These are phyloP conservation scores for Talaromyces sp. DNA, from an alignment of 2,329 filamentous ascomycete species.

Conservation along the genomic window DNA sequence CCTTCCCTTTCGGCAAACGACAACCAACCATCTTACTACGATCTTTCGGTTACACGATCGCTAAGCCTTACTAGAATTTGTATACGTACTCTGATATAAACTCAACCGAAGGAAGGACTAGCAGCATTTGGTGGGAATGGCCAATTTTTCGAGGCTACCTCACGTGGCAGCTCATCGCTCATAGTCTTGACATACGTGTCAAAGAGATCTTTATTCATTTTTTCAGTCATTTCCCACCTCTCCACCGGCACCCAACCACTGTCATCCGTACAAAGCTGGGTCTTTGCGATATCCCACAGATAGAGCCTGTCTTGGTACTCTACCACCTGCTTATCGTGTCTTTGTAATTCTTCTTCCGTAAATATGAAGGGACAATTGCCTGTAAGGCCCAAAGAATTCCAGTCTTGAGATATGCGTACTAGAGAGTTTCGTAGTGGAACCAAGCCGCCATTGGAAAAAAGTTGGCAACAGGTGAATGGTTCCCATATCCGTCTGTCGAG, in stretches of 20 bases:
- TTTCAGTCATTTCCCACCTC: too few relatives aligned
- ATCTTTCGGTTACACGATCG: too few relatives aligned
- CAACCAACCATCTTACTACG: too few relatives aligned
- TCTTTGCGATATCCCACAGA: constrained; percentile 21
- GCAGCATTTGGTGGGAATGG: too few relatives aligned
- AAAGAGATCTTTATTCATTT: too few relatives aligned
- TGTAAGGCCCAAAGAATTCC: constrained; percentile 16
- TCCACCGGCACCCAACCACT: constrained; percentile 18
- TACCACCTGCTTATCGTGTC: constrained; percentile 17
- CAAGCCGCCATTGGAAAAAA: constrained; percentile 16
- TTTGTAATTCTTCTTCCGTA: constrained; percentile 15
- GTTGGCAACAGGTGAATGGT: constrained; percentile 19
- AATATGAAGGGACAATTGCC: constrained; percentile 19
- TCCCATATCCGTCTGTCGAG: constrained; percentile 22
- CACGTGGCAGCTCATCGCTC: too few relatives aligned
- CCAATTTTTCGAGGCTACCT: too few relatives aligned
- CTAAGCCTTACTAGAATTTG: too few relatives aligned
- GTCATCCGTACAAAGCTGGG: constrained; percentile 22
- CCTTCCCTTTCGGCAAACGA: too few relatives aligned
- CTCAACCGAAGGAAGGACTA: too few relatives aligned
- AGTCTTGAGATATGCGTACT: constrained; percentile 18
- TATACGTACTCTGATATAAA: too few relatives aligned
- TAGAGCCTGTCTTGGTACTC: constrained; percentile 21
- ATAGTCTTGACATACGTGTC: too few relatives aligned
- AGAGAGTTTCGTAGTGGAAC: constrained; percentile 19